These are phyloP conservation scores for Saccharum spontaneum DNA, from an alignment of 176 grass and related monocot species.

Conservation along the genomic window DNA sequence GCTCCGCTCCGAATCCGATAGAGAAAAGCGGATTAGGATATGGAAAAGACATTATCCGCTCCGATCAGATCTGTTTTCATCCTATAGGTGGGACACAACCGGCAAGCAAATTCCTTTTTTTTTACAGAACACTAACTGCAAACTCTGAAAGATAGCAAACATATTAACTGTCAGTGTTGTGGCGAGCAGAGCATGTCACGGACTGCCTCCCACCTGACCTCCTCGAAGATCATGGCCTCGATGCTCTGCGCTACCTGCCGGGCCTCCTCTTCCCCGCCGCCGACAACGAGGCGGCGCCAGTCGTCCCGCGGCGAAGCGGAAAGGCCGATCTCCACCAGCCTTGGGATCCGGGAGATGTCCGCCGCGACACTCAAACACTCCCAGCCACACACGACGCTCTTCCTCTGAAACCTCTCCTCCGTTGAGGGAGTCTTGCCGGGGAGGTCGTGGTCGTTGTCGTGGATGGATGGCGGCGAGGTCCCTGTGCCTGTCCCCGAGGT, in stretches of 20 bases:
- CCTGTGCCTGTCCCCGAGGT: neutral
- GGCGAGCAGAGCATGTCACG: neutral
- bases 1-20: too few species aligned
- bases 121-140: neutral
- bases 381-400: slow-evolving; percentile 15
- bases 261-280: slow-evolving; percentile 23
- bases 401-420: neutral
- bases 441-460: neutral
- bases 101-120: neutral
- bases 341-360: slow-evolving; percentile 47
- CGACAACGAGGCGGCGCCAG: slow-evolving; percentile 25
- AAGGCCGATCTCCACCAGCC: slow-evolving; percentile 44
- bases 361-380: slow-evolving; percentile 55
- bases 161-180: neutral
- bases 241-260: slow-evolving; percentile 46
- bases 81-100: too few species aligned
- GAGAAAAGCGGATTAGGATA: too few species aligned
- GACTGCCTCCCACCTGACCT: too few species aligned
- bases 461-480: neutral
- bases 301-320: slow-evolving; percentile 37
- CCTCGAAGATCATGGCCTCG: slow-evolving; percentile 3
- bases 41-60: too few species aligned
- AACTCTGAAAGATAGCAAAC: neutral
- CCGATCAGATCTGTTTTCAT: too few species aligned
- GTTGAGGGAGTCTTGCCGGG: neutral